These are phyloP conservation scores for Backusella tarrabulga DNA, from an alignment of 192 early-diverging fungal species.

Conservation along the genomic window DNA sequence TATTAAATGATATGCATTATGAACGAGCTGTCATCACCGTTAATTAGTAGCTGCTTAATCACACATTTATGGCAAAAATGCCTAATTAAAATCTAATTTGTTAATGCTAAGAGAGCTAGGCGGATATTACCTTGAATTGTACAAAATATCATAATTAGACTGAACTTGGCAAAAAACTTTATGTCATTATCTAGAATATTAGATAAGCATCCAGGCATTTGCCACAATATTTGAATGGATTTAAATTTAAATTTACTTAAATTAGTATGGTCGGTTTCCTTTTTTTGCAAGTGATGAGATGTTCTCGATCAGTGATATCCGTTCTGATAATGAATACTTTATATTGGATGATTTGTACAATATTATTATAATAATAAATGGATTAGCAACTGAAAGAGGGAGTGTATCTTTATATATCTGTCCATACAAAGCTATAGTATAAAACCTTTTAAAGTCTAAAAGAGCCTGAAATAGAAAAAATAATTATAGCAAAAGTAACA, in stretches of 20 bases:
- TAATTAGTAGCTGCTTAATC: background rate
- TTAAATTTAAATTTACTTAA: background rate
- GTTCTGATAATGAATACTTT: background rate
- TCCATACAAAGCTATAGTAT: background rate
- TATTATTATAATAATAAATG: background rate
- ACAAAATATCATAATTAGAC: background rate
- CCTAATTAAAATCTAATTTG: background rate
- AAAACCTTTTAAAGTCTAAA: background rate
- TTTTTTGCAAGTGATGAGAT: background rate
- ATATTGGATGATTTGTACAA: background rate
- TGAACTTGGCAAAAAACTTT: background rate
- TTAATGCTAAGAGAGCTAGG: background rate
- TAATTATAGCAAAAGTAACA: background rate
- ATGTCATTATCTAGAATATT: background rate
- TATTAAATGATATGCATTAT: background rate
- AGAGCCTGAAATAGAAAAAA: background rate
- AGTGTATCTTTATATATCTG: background rate
- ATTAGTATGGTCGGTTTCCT: background rate
- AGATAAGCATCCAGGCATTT: background rate
- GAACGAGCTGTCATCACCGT: background rate
- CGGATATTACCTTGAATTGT: background rate
- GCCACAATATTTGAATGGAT: background rate
- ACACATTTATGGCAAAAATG: background rate
- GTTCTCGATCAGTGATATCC: background rate
- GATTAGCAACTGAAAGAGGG: background rate